These are phyloP conservation scores for Heimioporus sp. DNA, from an alignment of 768 basidiomycete genomes.

Conservation along the genomic window DNA sequence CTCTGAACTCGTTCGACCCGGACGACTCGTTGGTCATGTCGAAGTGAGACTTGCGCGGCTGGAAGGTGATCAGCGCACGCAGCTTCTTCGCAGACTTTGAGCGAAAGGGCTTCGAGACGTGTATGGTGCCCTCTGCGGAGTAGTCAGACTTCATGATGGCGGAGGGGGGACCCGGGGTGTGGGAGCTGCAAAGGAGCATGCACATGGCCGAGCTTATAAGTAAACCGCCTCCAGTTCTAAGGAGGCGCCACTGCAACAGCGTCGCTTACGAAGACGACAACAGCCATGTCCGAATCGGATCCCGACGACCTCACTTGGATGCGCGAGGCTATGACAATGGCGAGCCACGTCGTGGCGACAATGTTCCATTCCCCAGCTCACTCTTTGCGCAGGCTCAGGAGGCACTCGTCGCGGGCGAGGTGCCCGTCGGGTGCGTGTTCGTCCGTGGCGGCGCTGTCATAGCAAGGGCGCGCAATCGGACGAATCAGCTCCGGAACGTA, in stretches of 20 bases:
- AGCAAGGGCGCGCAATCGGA: conserved; percentile 87
- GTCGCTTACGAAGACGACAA: background rate
- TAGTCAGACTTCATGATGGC: conserved; percentile 28
- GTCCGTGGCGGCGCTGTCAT: conserved; percentile 76
- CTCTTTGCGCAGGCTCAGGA: conserved; percentile 63
- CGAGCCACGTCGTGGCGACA: conserved; percentile 24
- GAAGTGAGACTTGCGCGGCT: conserved; percentile 81
- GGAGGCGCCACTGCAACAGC: background rate
- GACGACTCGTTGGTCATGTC: conserved; percentile 77
- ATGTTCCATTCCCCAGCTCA: too few relatives aligned
- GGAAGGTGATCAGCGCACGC: conserved; percentile 81
- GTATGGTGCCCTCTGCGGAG: conserved; percentile 63
- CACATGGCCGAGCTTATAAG: background rate
- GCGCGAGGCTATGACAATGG: conserved; percentile 83
- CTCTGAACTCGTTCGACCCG: conserved; percentile 82
- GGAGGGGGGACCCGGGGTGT: background rate
- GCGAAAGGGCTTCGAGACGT: conserved; percentile 74
- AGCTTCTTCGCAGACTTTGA: conserved; percentile 74
- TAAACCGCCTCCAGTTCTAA: too few relatives aligned
- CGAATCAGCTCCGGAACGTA: conserved; percentile 93
- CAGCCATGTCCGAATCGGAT: conserved; percentile 3
- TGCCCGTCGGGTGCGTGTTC: conserved; percentile 96
- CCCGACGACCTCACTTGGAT: conserved; percentile 63
- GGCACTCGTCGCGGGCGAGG: conserved; percentile 81
- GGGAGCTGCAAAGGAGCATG: conserved; percentile 8